Conservation (phyloP, 2,329 filamentous ascomycete genomes). For the Alternaria ventricosa region DNA sequence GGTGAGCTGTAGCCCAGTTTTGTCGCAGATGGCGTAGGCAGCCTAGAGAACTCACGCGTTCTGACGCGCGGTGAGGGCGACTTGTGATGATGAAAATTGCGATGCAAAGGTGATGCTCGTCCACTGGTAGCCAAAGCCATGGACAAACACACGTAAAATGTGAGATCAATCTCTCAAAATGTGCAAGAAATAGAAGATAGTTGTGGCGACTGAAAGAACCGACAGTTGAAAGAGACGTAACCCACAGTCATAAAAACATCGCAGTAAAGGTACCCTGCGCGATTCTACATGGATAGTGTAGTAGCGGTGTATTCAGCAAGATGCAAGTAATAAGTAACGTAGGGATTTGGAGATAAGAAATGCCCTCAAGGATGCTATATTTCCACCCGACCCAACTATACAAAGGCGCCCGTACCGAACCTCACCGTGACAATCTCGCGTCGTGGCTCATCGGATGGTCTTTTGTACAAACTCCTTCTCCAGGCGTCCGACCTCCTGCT, state of each 20-base stretch:
- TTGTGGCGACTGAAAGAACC: background rate
- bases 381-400: slow-evolving; percentile 30
- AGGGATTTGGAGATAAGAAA: background rate
- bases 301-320: background rate
- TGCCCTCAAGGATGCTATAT: slow-evolving; percentile 11
- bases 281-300: background rate
- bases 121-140: background rate
- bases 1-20: background rate
- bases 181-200: background rate
- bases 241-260: background rate
- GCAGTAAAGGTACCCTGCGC: background rate
- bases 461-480: slow-evolving; percentile 89
- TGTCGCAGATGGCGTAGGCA: background rate
- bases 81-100: background rate
- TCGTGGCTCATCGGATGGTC: slow-evolving; percentile 61
- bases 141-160: background rate
- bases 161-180: background rate
- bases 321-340: background rate
- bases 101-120: background rate
- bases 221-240: background rate
- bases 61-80: background rate
- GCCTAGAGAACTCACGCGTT: background rate
- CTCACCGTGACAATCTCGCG: background rate
- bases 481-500: slow-evolving; percentile 83
- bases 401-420: slow-evolving; percentile 15